Percentiles rank a stretch among this genome's conserved stretches.
phyloP scores from a whole-genome alignment of 345 rosid species.

The Boechera divaricarpa region DNA sequence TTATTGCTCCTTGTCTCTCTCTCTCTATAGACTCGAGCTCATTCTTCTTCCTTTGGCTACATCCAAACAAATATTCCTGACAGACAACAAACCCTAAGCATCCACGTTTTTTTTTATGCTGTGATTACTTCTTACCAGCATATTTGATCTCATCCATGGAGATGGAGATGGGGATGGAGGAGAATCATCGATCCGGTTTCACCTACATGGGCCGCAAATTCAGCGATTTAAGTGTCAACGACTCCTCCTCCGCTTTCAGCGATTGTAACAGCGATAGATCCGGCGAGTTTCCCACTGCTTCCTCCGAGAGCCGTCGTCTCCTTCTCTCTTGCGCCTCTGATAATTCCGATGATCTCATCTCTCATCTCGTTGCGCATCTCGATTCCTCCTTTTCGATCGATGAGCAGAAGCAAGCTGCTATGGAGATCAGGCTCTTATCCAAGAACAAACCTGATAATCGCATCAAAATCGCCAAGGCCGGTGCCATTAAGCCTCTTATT shows the following conservation, averaged over 20 bases:
- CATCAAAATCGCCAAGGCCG: too few species aligned
- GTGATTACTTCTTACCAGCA: not conserved
- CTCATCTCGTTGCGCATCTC: conserved; percentile 72
- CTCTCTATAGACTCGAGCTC: not conserved
- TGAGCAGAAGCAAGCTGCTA: conserved; percentile 90
- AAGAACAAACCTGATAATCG: too few species aligned
- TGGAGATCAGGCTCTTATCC: conserved; percentile 69
- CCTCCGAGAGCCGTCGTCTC: conserved; percentile 69
- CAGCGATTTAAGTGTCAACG: conserved; percentile 50
- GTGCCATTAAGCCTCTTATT: too few species aligned
- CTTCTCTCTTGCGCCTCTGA: conserved; percentile 72
- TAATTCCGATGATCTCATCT: conserved; percentile 69
- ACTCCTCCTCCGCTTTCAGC: conserved; percentile 76
- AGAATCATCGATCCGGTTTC: conserved; percentile 40
- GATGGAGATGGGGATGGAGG: conserved; percentile 51
- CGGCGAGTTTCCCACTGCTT: conserved; percentile 76
- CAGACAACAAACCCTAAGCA: conserved; percentile 27
- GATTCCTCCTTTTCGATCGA: conserved; percentile 74
- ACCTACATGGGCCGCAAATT: conserved; percentile 56
- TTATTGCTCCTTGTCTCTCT: not conserved
- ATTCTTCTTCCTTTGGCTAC: conserved; percentile 16
- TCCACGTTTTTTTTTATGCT: conserved; percentile 2
- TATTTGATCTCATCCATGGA: conserved; percentile 45
- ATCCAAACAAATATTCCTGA: conserved; percentile 39
- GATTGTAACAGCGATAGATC: conserved; percentile 96